Conservation (phyloP, 176 grass and related monocot genomes). For the Aegilops sharonensis region DNA sequence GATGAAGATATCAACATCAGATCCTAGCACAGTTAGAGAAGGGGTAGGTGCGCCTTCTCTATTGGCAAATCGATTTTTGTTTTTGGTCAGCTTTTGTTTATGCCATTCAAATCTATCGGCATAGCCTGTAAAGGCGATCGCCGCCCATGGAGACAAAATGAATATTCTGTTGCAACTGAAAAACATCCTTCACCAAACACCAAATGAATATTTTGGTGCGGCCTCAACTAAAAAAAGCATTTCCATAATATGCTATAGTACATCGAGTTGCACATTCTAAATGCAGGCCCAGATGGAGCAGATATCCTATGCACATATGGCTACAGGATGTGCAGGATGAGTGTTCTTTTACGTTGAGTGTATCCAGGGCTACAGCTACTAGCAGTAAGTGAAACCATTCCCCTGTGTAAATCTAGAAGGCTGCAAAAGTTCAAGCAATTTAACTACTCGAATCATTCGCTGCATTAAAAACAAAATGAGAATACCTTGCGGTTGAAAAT, state of each 20-base stretch:
- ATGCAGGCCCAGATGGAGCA: slow-evolving; percentile 1
- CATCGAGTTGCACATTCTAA: not conserved
- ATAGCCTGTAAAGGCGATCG: not conserved
- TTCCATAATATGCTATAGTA: slow-evolving; percentile 5
- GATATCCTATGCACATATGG: not conserved
- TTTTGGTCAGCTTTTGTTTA: not conserved
- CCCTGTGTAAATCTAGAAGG: not conserved
- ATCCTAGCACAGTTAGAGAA: not conserved
- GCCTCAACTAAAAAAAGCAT: not conserved
- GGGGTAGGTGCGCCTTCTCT: not conserved
- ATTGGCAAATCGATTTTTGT: not conserved
- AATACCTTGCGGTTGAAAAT: not conserved
- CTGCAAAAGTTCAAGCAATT: not conserved
- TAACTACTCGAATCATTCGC: not conserved
- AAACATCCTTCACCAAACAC: slow-evolving; percentile 28
- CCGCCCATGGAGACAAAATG: not conserved
- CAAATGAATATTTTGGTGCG: not conserved
- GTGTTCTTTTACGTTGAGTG: not conserved
- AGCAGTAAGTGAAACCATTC: not conserved
- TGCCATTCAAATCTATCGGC: slow-evolving; percentile 5
- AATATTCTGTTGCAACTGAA: not conserved
- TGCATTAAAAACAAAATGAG: not conserved
- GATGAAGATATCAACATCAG: slow-evolving; percentile 27
- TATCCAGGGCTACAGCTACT: not conserved
- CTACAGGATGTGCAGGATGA: not conserved